Conservation (phyloP, 1,284 basidiomycete genomes). For the Lignosus rhinocerotis region DNA sequence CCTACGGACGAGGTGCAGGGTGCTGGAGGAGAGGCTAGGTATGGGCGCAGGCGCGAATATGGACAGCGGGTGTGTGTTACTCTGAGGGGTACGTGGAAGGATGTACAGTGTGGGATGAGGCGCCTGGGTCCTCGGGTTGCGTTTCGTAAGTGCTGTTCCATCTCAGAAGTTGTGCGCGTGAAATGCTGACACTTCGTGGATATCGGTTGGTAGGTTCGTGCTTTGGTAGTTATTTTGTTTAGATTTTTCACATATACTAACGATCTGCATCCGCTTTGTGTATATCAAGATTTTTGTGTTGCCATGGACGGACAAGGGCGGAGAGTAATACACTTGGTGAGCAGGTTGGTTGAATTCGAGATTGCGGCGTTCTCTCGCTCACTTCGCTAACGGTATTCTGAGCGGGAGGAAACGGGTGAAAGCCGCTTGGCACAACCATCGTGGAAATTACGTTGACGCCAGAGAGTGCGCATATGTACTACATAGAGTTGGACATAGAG, state of each 20-base stretch:
- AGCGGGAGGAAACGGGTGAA: too few relatives aligned
- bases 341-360: too few relatives aligned
- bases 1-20: conserved; percentile 45
- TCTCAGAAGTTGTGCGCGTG: background rate
- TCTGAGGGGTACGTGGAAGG: background rate
- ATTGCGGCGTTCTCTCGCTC: too few relatives aligned
- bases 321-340: too few relatives aligned
- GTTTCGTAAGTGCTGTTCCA: background rate
- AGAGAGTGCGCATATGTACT: too few relatives aligned
- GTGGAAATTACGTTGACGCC: too few relatives aligned
- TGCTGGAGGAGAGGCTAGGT: conserved; percentile 43
- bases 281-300: too few relatives aligned
- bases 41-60: conserved; percentile 17
- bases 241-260: background rate
- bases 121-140: background rate
- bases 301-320: too few relatives aligned
- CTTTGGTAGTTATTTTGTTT: background rate
- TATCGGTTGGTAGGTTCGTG: background rate
- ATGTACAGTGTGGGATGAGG: background rate
- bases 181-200: background rate
- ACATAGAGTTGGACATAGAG: too few relatives aligned
- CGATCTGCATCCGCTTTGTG: background rate
- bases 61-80: conserved; percentile 28
- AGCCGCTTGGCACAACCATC: too few relatives aligned
- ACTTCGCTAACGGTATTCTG: too few relatives aligned